phyloP scores from a whole-genome alignment of 306 rosid species.

The Quercus wislizeni region DNA sequence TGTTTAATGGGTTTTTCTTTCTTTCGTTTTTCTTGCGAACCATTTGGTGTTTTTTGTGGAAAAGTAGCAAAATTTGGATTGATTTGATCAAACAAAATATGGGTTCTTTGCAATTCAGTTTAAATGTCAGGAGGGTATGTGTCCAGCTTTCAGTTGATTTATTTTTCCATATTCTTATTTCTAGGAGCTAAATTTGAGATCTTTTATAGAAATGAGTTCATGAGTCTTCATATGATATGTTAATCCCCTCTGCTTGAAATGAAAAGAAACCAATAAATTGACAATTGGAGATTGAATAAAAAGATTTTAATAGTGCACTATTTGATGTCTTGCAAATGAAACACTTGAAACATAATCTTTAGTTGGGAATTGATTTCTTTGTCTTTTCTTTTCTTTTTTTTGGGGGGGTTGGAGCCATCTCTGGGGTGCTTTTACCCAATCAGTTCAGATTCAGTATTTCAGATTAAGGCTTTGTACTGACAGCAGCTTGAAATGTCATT shows the following conservation, averaged over 20 bases:
- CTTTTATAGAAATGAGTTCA: background rate
- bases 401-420: background rate
- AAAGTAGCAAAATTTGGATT: background rate
- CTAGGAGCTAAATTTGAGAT: background rate
- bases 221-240: background rate
- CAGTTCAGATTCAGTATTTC: background rate
- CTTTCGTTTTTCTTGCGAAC: background rate
- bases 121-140: too few relatives aligned
- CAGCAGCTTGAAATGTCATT: background rate
- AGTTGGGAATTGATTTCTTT: background rate
- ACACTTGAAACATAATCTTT: too few relatives aligned
- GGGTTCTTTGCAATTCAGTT: background rate
- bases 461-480: background rate
- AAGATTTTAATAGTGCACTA: background rate
- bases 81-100: background rate
- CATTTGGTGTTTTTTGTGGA: background rate
- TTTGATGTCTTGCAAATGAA: background rate
- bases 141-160: background rate
- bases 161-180: background rate
- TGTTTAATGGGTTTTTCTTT: background rate
- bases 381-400: background rate
- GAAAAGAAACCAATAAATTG: background rate
- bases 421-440: background rate
- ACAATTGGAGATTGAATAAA: background rate
- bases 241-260: background rate